Percentiles rank a stretch among this genome's conserved stretches.
phyloP scores from a whole-genome alignment of 148 eudicot species.

The Hydrangea macrophylla region DNA sequence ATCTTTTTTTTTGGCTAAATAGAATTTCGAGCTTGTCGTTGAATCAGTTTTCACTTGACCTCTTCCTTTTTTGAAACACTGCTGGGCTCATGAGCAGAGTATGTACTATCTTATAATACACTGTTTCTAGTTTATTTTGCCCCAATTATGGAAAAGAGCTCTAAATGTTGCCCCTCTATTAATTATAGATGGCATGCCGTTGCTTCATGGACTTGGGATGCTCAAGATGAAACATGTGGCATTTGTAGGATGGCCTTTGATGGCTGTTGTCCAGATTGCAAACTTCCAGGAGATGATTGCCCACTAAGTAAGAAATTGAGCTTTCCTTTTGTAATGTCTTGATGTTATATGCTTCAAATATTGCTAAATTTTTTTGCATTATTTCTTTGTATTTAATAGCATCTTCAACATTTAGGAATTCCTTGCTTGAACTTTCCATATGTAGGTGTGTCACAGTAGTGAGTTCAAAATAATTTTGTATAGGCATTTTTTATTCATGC shows the following conservation, averaged over 20 bases:
- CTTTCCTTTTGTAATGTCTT: background rate
- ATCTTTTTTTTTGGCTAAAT: too few relatives aligned
- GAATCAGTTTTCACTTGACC: conserved; percentile 28
- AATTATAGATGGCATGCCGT: conserved; percentile 85
- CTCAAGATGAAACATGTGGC: conserved; percentile 97
- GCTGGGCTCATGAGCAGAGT: conserved; percentile 35
- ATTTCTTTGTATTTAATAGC: too few relatives aligned
- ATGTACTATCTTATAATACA: too few relatives aligned
- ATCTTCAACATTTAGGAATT: too few relatives aligned
- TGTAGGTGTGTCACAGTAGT: background rate
- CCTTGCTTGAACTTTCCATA: too few relatives aligned
- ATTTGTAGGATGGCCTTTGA: conserved; percentile 97
- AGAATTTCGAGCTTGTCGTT: too few relatives aligned
- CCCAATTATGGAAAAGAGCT: too few relatives aligned
- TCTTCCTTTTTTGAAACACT: conserved; percentile 5
- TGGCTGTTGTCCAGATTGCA: conserved; percentile 98
- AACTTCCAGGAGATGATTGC: conserved; percentile 96
- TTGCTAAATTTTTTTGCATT: too few relatives aligned
- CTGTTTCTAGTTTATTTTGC: too few relatives aligned
- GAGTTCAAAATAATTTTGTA: too few relatives aligned
- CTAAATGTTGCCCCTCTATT: too few relatives aligned
- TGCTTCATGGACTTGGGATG: conserved; percentile 99
- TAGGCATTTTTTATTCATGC: background rate
- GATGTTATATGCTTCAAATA: too few relatives aligned
- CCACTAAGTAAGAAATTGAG: conserved; percentile 67